A percentile compares a stretch with the other conserved stretches of the same genome.
Conservation (phyloP, 1,284 basidiomycete genomes). For the Irpex lacteus region DNA sequence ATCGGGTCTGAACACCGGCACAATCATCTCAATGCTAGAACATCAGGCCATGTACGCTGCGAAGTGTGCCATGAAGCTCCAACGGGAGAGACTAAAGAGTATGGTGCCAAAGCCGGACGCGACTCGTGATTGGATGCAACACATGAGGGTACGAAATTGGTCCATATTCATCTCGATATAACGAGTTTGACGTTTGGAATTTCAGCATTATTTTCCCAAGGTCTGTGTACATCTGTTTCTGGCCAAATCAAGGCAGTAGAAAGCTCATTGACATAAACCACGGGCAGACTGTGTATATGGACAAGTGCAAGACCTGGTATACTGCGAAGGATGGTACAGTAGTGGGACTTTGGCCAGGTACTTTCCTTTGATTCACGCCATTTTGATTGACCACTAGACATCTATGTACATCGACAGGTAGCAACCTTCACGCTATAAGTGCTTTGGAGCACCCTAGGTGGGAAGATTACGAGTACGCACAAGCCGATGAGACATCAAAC, state of each 20-base stretch:
- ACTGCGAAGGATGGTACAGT: constrained; percentile 60
- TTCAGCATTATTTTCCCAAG: too few relatives aligned
- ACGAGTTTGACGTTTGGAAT: too few relatives aligned
- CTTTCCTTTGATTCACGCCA: too few relatives aligned
- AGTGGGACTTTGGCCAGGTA: constrained; percentile 28
- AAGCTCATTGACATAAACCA: too few relatives aligned
- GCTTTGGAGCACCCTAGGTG: constrained; percentile 54
- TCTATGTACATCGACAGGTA: constrained; percentile 33
- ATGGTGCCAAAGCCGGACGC: constrained; percentile 54
- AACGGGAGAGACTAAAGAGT: constrained; percentile 55
- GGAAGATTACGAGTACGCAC: constrained; percentile 63
- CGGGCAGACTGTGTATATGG: constrained; percentile 12
- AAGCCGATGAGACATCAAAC: constrained; percentile 41
- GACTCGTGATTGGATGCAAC: constrained; percentile 41
- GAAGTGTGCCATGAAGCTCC: constrained; percentile 49
- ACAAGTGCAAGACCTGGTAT: constrained; percentile 66
- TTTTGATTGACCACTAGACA: too few relatives aligned
- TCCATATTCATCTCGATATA: too few relatives aligned
- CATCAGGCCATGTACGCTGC: constrained; percentile 53
- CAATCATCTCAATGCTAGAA: constrained; percentile 53
- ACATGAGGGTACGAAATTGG: too few relatives aligned
- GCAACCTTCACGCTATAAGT: constrained; percentile 48
- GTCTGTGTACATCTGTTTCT: too few relatives aligned
- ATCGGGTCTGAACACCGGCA: constrained; percentile 47
- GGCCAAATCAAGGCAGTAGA: too few relatives aligned